phyloP scores from a whole-genome alignment of 441 rosid genomes.

The Erodium moschatum region DNA sequence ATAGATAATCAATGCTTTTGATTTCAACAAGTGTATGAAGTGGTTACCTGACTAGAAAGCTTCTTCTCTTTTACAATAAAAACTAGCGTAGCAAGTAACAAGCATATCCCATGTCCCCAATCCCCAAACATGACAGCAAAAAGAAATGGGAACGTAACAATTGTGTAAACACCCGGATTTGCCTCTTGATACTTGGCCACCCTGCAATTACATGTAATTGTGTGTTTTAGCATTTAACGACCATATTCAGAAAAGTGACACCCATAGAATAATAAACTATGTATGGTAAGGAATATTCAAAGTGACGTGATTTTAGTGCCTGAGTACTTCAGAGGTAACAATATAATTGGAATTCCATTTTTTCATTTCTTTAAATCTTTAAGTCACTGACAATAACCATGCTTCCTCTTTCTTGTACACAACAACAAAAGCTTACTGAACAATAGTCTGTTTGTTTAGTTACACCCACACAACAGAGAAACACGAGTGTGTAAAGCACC shows the following conservation, averaged over 20 bases:
- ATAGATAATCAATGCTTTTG: not conserved
- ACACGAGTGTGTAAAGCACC: not conserved
- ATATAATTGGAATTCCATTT: not conserved
- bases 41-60: slow-evolving; percentile 69
- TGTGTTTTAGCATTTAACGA: not conserved
- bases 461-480: slow-evolving; percentile 3
- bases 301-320: not conserved
- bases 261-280: not conserved
- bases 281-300: not conserved
- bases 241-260: not conserved
- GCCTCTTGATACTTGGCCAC: slow-evolving; percentile 94
- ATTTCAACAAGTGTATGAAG: not conserved
- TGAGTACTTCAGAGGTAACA: not conserved
- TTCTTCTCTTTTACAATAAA: slow-evolving; percentile 70
- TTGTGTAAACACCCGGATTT: slow-evolving; percentile 79
- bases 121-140: slow-evolving; percentile 99
- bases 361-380: not conserved
- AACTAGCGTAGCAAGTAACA: slow-evolving; percentile 58
- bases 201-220: slow-evolving; percentile 37
- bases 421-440: not conserved
- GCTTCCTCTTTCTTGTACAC: not conserved
- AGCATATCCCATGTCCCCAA: slow-evolving; percentile 97
- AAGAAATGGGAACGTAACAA: slow-evolving; percentile 89
- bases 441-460: not conserved
- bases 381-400: not conserved